phyloP scores from a whole-genome alignment of 768 basidiomycete species.

The Candolleomyces eurysporus region DNA sequence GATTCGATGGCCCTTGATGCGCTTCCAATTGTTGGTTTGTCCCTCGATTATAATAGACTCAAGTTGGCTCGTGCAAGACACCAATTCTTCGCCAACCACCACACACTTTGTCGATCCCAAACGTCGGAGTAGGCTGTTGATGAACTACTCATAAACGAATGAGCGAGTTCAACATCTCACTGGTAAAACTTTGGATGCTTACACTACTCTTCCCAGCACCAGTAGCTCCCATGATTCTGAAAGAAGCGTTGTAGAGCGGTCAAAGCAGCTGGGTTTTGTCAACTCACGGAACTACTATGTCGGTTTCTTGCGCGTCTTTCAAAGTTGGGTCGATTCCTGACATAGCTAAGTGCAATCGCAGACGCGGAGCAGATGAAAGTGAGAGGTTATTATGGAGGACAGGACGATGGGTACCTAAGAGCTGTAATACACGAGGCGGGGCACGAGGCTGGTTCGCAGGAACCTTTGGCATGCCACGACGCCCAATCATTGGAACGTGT shows the following conservation, averaged over 20 bases:
- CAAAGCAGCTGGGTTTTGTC: not conserved
- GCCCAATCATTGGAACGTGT: too few relatives aligned
- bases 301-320: constrained; percentile 2
- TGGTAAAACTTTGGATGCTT: not conserved
- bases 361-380: too few relatives aligned
- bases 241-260: not conserved
- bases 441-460: too few relatives aligned
- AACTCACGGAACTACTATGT: constrained; percentile 21
- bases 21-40: constrained; percentile 4
- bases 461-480: too few relatives aligned
- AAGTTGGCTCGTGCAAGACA: constrained; percentile 22
- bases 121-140: not conserved
- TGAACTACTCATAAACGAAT: constrained; percentile 14
- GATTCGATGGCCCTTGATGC: not conserved
- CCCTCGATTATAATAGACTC: constrained; percentile 7
- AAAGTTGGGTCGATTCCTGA: not conserved
- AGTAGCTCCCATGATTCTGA: constrained; percentile 28
- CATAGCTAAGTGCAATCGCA: too few relatives aligned
- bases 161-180: not conserved
- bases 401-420: too few relatives aligned
- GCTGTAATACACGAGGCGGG: too few relatives aligned
- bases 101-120: not conserved
- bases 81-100: constrained; percentile 20
- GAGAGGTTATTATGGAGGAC: too few relatives aligned
- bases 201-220: constrained; percentile 32